These are phyloP conservation scores for Podochytrium sp. DNA, from an alignment of 192 early-diverging fungal species.

Conservation along the genomic window DNA sequence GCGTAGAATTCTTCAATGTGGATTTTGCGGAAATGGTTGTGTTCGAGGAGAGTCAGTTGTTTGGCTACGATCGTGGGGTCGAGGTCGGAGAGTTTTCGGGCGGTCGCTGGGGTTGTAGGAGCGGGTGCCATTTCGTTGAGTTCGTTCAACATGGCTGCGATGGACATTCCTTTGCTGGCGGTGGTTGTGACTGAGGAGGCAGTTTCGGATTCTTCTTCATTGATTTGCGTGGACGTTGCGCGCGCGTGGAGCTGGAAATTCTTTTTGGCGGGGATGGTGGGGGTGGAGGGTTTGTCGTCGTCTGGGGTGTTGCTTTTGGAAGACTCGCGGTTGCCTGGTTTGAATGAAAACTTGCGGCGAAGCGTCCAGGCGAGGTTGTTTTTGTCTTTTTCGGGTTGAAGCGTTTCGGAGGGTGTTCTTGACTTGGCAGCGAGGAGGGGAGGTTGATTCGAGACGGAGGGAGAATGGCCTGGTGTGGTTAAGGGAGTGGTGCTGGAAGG, in stretches of 20 bases:
- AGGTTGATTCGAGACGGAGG: too few relatives aligned
- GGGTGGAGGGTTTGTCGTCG: not conserved
- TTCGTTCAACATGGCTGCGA: slow-evolving; percentile 5
- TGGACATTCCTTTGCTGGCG: not conserved
- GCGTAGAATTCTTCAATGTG: slow-evolving; percentile 64
- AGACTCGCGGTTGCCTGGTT: not conserved
- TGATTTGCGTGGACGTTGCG: not conserved
- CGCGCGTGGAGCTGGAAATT: not conserved
- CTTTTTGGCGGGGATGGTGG: not conserved
- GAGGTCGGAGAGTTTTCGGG: slow-evolving; percentile 43
- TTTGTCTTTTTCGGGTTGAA: too few relatives aligned
- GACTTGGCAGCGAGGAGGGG: too few relatives aligned
- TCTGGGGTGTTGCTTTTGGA: not conserved
- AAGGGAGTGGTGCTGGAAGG: not conserved
- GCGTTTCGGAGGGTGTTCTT: too few relatives aligned
- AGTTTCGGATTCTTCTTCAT: not conserved
- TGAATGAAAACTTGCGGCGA: slow-evolving; percentile 8
- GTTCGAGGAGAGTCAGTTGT: slow-evolving; percentile 79
- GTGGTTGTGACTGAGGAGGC: not conserved
- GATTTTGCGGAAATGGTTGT: slow-evolving; percentile 67
- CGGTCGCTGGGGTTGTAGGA: not conserved
- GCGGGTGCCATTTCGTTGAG: slow-evolving; percentile 11
- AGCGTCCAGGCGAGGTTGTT: not conserved
- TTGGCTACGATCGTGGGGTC: slow-evolving; percentile 71
- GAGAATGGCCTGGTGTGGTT: not conserved